phyloP scores from a whole-genome alignment of 192 early-diverging fungal species.

The Linnemannia exigua region DNA sequence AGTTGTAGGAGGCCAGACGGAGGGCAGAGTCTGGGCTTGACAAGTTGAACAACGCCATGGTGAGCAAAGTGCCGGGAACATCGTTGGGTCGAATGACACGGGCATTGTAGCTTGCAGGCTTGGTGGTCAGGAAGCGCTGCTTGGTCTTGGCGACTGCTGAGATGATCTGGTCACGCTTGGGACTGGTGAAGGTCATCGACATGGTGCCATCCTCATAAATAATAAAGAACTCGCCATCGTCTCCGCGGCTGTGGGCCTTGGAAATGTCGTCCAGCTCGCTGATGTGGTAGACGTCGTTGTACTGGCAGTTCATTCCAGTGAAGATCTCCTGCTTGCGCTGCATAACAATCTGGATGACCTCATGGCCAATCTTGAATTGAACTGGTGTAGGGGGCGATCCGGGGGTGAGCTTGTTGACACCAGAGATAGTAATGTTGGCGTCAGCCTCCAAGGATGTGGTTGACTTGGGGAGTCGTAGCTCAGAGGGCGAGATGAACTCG shows the following conservation, averaged over 20 bases:
- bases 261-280: constrained; percentile 83
- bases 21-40: constrained; percentile 86
- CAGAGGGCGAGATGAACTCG: constrained; percentile 79
- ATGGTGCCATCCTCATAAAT: constrained; percentile 79
- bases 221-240: constrained; percentile 82
- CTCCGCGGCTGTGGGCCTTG: constrained; percentile 66
- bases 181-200: constrained; percentile 76
- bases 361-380: constrained; percentile 83
- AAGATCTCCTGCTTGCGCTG: constrained; percentile 83
- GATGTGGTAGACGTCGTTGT: constrained; percentile 92
- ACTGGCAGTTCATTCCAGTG: constrained; percentile 74
- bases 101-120: constrained; percentile 73
- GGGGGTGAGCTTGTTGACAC: constrained; percentile 78
- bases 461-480: constrained; percentile 83
- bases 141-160: constrained; percentile 82
- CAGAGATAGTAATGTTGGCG: constrained; percentile 70
- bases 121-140: constrained; percentile 75
- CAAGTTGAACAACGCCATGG: constrained; percentile 93
- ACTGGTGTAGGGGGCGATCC: constrained; percentile 79
- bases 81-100: constrained; percentile 87
- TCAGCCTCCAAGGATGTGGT: constrained; percentile 83
- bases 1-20: constrained; percentile 89
- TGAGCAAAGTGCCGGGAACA: constrained; percentile 93
- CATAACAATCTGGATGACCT: constrained; percentile 86
- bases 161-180: constrained; percentile 79